phyloP scores from a whole-genome alignment of 2,329 filamentous ascomycete species.

The Apiospora saccharicola region DNA sequence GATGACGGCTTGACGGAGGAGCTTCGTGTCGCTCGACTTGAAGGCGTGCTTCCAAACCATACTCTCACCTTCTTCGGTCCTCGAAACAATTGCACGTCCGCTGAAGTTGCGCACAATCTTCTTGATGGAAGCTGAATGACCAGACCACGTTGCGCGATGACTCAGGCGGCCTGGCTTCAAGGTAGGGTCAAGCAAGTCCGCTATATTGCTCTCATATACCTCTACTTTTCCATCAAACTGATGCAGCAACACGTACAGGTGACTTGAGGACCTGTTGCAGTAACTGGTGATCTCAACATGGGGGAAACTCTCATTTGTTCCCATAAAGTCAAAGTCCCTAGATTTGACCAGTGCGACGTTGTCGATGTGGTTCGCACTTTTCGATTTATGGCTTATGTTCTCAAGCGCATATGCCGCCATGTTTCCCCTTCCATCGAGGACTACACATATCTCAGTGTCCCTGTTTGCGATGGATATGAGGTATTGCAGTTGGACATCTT shows the following conservation, averaged over 20 bases:
- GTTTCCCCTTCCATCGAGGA: conserved; percentile 81
- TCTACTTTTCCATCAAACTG: conserved; percentile 86
- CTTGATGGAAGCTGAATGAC: conserved; percentile 80
- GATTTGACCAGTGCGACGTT: conserved; percentile 82
- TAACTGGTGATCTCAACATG: conserved; percentile 78
- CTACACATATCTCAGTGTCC: conserved; percentile 85
- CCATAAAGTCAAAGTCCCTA: conserved; percentile 57
- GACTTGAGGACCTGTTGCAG: conserved; percentile 69
- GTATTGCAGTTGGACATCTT: conserved; percentile 80
- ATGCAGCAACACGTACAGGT: conserved; percentile 79
- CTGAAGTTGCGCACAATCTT: conserved; percentile 88
- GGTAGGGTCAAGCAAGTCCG: conserved; percentile 79
- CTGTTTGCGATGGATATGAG: conserved; percentile 86
- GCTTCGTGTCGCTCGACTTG: conserved; percentile 56
- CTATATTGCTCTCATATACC: conserved; percentile 80
- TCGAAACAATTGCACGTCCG: conserved; percentile 80
- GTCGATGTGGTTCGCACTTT: conserved; percentile 75
- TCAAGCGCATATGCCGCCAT: conserved; percentile 95
- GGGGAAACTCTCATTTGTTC: conserved; percentile 33
- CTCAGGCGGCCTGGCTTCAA: conserved; percentile 66
- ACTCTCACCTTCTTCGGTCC: conserved; percentile 79
- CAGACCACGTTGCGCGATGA: conserved; percentile 77
- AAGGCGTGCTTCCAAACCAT: conserved; percentile 81
- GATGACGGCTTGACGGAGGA: conserved; percentile 74
- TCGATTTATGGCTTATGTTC: conserved; percentile 76